Evolutionary conservation across 305 asterid species (phyloP).

Genomic region (Fraxinus sp.): DNA sequence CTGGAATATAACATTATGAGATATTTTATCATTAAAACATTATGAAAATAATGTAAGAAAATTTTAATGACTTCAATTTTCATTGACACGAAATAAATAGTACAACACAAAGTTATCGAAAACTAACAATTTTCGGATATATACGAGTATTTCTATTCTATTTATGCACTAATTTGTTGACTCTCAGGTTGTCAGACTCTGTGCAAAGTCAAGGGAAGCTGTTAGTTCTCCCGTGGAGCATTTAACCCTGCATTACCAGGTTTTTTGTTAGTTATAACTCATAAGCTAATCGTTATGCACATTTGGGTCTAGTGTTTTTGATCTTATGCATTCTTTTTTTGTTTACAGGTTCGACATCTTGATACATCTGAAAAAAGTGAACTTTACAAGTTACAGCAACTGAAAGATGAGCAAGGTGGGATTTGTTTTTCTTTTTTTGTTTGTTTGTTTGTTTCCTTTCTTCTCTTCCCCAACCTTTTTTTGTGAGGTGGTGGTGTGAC

Average conservation of each 20-base stretch:
- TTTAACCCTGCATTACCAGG: slow-evolving; percentile 97
- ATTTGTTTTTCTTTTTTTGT: not conserved
- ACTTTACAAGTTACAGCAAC: slow-evolving; percentile 89
- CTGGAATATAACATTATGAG: not conserved
- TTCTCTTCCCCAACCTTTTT: not conserved
- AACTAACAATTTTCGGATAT: not conserved
- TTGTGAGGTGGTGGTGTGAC: not conserved
- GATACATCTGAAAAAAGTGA: slow-evolving; percentile 98
- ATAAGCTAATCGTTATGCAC: not conserved
- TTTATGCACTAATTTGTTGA: not conserved
- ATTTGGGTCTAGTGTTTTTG: not conserved
- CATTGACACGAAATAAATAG: not conserved
- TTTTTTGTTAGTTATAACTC: slow-evolving; percentile 22
- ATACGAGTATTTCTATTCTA: not conserved
- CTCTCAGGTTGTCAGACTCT: slow-evolving; percentile 84
- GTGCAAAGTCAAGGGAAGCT: slow-evolving; percentile 99
- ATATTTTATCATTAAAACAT: not conserved
- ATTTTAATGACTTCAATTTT: not conserved
- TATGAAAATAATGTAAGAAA: not conserved
- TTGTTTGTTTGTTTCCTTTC: not conserved
- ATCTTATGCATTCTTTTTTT: slow-evolving; percentile 12
- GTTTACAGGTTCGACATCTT: slow-evolving; percentile 83
- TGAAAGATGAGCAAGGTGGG: slow-evolving; percentile 93
- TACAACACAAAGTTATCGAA: not conserved
- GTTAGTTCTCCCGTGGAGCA: slow-evolving; percentile 99